Base-by-base conservation (phyloP, 164 flowering plant species). In the Paratinospora sagittata region DNA sequence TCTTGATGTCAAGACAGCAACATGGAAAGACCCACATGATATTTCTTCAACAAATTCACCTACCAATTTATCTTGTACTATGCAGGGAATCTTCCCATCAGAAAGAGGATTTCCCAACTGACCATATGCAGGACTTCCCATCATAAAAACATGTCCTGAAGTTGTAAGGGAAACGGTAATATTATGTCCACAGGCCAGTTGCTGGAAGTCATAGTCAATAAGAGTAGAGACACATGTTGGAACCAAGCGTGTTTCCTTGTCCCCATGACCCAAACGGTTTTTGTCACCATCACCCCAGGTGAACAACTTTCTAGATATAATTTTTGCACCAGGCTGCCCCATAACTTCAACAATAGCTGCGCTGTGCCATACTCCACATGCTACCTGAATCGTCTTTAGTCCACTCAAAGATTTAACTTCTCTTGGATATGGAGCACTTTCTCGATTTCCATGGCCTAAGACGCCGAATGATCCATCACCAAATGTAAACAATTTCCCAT, bases 301-400 rank as follows among this genome's bases (percentile, higher is more conserved):
- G n/a, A n/a, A 92, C 69, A 92, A 66, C 78, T 92, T 92, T 73
- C 85, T 81, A 27, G 89, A 78, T 49, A 79, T 41, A 65, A 72
- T 58, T 68, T 75, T 82, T 33, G 70, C 47, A 57, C 84, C 84
- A 9, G 78, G n/a, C 23, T 83, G 88, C 73, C 70, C 76, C 45
- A 72, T 80, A 39, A 88, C 83, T 77, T 92, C 97, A 9, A 92
- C 88, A 69, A 92, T 87, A 8, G 96, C 96, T 26, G 92, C 92
- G 21, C 96, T 92, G 68, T 92, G 97, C 89, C 91, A 92, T 6
- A 87, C 82, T 71, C 97, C 96, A 78, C 97, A 92, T 14, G 97
- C 92, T 72, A 89, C 91, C 71, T 84, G 84, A 37, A 84, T 70
- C 0, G 88, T 82, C 78, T 83, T 89, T 10, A 85, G 67, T 66